These are phyloP conservation scores for Madurella mycetomatis DNA, from an alignment of 2,329 filamentous ascomycete species.

Conservation along the genomic window DNA sequence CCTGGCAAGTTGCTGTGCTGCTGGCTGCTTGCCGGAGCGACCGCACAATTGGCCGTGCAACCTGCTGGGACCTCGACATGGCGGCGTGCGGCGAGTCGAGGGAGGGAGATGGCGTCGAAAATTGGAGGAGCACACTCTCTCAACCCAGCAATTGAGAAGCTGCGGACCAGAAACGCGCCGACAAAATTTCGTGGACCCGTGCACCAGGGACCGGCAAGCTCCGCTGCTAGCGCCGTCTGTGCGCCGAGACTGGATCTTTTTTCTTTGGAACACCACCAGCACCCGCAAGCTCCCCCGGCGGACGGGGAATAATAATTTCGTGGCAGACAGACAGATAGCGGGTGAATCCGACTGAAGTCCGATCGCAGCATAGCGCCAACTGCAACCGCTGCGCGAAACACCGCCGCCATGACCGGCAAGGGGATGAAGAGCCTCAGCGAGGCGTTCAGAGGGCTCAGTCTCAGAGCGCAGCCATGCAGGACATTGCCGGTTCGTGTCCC, in stretches of 20 bases:
- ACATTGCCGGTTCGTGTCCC: conserved; percentile 22
- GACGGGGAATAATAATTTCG: background rate
- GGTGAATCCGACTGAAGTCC: background rate
- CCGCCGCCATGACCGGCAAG: conserved; percentile 42
- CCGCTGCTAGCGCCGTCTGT: conserved; percentile 17
- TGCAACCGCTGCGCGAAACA: conserved; percentile 6
- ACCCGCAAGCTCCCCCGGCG: conserved; percentile 4
- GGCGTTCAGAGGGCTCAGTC: conserved; percentile 47
- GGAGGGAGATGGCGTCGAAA: conserved; percentile 6
- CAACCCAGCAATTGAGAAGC: conserved; percentile 5
- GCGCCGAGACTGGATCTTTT: conserved; percentile 25
- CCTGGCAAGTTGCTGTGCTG: conserved; percentile 28
- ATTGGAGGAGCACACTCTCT: background rate
- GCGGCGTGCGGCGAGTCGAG: conserved; percentile 23
- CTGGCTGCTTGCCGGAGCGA: conserved; percentile 44
- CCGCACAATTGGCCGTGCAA: conserved; percentile 52
- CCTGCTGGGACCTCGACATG: conserved; percentile 60
- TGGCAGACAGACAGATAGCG: background rate
- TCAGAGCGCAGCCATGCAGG: conserved; percentile 43
- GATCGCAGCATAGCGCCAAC: conserved; percentile 11
- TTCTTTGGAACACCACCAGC: conserved; percentile 9
- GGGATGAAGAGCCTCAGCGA: conserved; percentile 48
- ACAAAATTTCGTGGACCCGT: conserved; percentile 23
- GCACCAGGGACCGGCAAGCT: conserved; percentile 16
- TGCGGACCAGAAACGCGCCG: conserved; percentile 7